Base-by-base conservation (phyloP, 768 basidiomycete species). In the Mycena capillaripes region DNA sequence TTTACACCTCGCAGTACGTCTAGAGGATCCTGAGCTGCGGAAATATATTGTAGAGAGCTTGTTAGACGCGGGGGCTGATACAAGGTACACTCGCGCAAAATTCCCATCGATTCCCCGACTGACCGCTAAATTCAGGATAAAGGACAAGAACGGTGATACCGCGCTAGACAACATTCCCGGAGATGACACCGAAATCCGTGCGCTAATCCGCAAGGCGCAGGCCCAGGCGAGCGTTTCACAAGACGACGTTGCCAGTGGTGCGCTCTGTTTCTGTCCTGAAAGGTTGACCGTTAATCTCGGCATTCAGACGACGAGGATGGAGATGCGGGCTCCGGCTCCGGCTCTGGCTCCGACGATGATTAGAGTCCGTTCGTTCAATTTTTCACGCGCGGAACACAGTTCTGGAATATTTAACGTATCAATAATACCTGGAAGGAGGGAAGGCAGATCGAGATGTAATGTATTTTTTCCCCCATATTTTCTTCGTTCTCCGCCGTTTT, bases 51-150 rank as follows among this genome's bases (percentile, higher is more conserved):
- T 93, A 50, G 85, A 88, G 76, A 90, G 87, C 71, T 81, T 96
- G 69, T 81, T 96, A 4, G 95, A 96, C 1, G 95, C 95, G 0
- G 95, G 95, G 4, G 93, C 94, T 1, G 89, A 95, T 81, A 89
- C 87, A 4, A 85, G 79, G 93, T 94, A 69, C 71, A 90, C 40
- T 62, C 36, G 42, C 60, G 21, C 34, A 10, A 34, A 38, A 34
- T 7, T n/a, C 17, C 11, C 36, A 56, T 73, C 23, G 61, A 38
- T 36, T 23, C 25, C 16, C 27, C 11, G 29, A 52, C 56, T 66
- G 29, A 53, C 11, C 9, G 50, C 23, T 42, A 17, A 23, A 46
- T 53, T 19, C 75, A 95, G 94, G 69, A 90, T 95, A 78, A 90
- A 89, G 77, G 90, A 96, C 81, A 92, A 91, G 84, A 85, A 90